Percentiles rank a stretch among this genome's conserved stretches.
Conservation (phyloP, 805 yeast species). For the Saccharomycopsis fibuligera region DNA sequence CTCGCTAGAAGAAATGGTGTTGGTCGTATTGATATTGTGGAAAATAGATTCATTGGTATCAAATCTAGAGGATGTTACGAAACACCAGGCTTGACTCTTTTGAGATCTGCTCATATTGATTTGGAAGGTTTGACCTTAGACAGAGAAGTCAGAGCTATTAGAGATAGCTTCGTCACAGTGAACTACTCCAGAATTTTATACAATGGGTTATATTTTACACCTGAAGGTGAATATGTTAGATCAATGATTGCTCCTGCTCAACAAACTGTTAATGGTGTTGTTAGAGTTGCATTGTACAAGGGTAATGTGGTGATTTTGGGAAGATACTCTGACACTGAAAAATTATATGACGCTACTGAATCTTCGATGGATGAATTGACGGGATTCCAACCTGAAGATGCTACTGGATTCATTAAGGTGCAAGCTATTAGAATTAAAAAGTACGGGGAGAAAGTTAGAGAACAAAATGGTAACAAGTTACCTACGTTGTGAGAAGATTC, state of each 20-base stretch:
- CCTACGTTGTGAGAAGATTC: conserved; percentile 11
- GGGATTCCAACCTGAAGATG: conserved; percentile 95
- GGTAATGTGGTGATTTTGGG: conserved; percentile 82
- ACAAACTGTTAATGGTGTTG: conserved; percentile 91
- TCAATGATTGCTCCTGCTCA: conserved; percentile 93
- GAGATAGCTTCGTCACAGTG: conserved; percentile 95
- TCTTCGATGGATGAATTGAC: conserved; percentile 99
- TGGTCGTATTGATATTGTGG: conserved; percentile 98
- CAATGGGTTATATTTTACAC: conserved; percentile 97
- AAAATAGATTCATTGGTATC: conserved; percentile 97
- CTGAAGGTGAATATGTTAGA: conserved; percentile 96
- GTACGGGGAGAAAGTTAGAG: conserved; percentile 93
- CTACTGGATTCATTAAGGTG: conserved; percentile 95
- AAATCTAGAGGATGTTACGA: conserved; percentile 99
- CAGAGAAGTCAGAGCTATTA: conserved; percentile 94
- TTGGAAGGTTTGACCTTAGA: conserved; percentile 95
- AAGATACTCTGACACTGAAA: conserved; percentile 92
- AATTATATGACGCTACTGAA: conserved; percentile 94
- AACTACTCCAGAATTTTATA: conserved; percentile 83
- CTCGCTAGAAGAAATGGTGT: conserved; percentile 99
- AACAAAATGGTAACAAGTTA: conserved; percentile 26
- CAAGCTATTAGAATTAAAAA: conserved; percentile 98
- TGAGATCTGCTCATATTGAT: conserved; percentile 92
- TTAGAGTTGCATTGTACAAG: conserved; percentile 89
- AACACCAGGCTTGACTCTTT: conserved; percentile 94